Evolutionary conservation across 768 basidiomycete genomes (phyloP).

Genomic region (Mycena vulgaris): DNA sequence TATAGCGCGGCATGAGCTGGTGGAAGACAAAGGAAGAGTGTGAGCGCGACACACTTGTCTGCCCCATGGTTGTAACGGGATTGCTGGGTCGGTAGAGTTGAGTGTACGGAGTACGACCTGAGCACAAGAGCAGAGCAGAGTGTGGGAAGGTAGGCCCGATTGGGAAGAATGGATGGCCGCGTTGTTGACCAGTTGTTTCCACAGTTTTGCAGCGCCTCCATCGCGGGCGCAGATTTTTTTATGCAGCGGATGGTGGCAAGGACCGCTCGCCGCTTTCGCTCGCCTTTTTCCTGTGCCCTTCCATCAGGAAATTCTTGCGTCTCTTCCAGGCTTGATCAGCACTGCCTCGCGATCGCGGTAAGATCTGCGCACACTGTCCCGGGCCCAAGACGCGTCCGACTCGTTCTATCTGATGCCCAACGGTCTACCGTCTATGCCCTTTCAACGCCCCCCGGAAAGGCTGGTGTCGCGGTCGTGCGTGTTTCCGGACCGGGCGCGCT

Average conservation of each 20-base stretch:
- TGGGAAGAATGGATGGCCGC: neutral
- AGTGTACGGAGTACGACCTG: neutral
- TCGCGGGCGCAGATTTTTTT: neutral
- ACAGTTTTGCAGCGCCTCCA: slow-evolving; percentile 23
- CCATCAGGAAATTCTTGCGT: slow-evolving; percentile 39
- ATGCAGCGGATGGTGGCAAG: slow-evolving; percentile 28
- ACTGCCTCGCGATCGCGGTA: slow-evolving; percentile 38
- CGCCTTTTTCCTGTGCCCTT: slow-evolving; percentile 13
- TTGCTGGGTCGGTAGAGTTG: neutral
- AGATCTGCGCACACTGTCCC: slow-evolving; percentile 16
- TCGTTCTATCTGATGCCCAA: slow-evolving; percentile 64
- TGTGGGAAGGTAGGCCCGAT: slow-evolving; percentile 15
- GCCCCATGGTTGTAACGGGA: slow-evolving; percentile 72
- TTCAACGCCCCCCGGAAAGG: slow-evolving; percentile 90
- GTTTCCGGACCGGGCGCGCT: slow-evolving; percentile 85
- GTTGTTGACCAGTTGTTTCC: too few relatives aligned
- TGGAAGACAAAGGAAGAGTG: neutral
- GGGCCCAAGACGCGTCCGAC: slow-evolving; percentile 15
- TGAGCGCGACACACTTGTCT: slow-evolving; percentile 76
- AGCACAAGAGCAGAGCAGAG: slow-evolving; percentile 28
- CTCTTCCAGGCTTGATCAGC: slow-evolving; percentile 31
- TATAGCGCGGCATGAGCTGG: slow-evolving; percentile 46
- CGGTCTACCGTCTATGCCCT: slow-evolving; percentile 88
- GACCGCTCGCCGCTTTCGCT: neutral
- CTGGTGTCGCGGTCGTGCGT: slow-evolving; percentile 86